phyloP scores from a whole-genome alignment of 2,329 filamentous ascomycete genomes.

The Aspergillus thermomutatus region DNA sequence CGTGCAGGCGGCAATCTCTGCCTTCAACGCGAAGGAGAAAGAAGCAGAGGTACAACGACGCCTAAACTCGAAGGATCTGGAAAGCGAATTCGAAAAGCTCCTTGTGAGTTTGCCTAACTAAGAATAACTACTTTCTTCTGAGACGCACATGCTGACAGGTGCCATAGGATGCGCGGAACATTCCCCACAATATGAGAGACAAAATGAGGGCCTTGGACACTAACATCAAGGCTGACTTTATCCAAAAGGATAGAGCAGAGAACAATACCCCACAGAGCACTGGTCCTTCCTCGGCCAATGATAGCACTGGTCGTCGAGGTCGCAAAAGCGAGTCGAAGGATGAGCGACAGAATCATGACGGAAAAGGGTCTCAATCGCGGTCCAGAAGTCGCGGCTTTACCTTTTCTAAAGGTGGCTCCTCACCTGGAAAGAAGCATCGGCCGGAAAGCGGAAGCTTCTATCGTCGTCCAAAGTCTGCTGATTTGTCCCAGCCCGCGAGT shows the following conservation, averaged over 20 bases:
- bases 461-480: slow-evolving; percentile 68
- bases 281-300: slow-evolving; percentile 29
- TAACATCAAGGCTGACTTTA: slow-evolving; percentile 93
- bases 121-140: background rate
- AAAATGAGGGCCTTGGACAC: slow-evolving; percentile 89
- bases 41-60: slow-evolving; percentile 43
- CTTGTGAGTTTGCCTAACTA: slow-evolving; percentile 44
- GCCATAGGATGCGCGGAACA: slow-evolving; percentile 78
- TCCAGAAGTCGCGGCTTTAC: slow-evolving; percentile 76
- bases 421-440: slow-evolving; percentile 72
- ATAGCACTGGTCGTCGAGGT: slow-evolving; percentile 34
- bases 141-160: slow-evolving; percentile 3
- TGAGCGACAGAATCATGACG: slow-evolving; percentile 41
- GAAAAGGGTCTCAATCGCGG: slow-evolving; percentile 44
- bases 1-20: slow-evolving; percentile 64
- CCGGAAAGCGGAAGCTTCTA: slow-evolving; percentile 62
- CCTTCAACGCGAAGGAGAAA: slow-evolving; percentile 55
- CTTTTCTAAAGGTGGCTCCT: slow-evolving; percentile 65
- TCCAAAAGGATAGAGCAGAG: slow-evolving; percentile 80
- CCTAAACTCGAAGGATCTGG: slow-evolving; percentile 54
- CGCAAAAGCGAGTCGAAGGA: slow-evolving; percentile 42
- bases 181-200: slow-evolving; percentile 87
- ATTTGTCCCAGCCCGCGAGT: slow-evolving; percentile 59
- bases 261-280: slow-evolving; percentile 50
- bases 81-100: slow-evolving; percentile 61